Evolutionary conservation across 2,329 filamentous ascomycete genomes (phyloP), one percentile per base, ranked within the genome.

Genomic region (Cordyceps fumosorosea): DNA sequence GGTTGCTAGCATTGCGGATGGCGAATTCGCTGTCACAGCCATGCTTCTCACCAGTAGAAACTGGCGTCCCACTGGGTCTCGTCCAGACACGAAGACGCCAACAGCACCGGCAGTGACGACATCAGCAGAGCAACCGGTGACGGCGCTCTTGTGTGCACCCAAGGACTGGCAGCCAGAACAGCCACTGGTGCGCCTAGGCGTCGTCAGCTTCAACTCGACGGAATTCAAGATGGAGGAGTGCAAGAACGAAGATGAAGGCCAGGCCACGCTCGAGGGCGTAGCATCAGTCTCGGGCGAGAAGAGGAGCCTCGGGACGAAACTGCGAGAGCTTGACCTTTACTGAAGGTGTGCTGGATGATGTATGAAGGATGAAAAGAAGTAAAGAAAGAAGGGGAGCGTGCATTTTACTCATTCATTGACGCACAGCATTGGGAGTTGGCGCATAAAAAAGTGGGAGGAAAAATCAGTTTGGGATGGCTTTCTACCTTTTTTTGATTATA

Each of bases 251-350:
- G 62, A 60, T 5, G 50, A 56, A 18, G 56, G 42, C 16, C 64
- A 65, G n/a, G 65, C 70, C 5, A 66, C 69, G 7, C 64, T 74
- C n/a, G 69, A 66, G 61, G 70, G 70, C 20, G 62, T 69, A 11
- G 64, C 71, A 57, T 67, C 67, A 20, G 69, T 69, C 22, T 67
- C 68, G 40, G 62, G 63, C 2, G 61, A 64, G 29, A 68, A 64
- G 40, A 67, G 64, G 53, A 69, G 69, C 54, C 47, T 74, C 29
- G 67, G 65, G 58, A 66, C 75, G 24, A 62, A 65, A 56, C 8
- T 75, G 57, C 67, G 69, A 56, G 72, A 75, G 64, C 62, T 76
- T 54, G 73, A 76, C 55, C 67, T 76, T n/a, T 74, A 74, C 62
- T 76, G 65, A 66, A 18, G 29, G n/a, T 2, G 24, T 37, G 34